These are phyloP conservation scores for Moniliophthora roreri DNA, from an alignment of 1,284 basidiomycete species.

Conservation along the genomic window DNA sequence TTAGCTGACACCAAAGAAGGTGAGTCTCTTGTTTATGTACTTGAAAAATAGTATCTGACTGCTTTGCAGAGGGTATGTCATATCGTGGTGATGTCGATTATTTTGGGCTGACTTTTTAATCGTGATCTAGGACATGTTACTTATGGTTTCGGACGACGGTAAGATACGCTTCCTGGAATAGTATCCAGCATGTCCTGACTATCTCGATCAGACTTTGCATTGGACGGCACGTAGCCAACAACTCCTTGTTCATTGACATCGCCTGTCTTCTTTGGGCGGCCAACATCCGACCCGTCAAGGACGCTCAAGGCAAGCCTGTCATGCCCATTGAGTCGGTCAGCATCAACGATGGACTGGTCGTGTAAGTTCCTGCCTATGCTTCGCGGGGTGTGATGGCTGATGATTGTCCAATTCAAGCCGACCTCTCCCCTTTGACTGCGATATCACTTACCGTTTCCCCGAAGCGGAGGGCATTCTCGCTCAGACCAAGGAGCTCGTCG, in stretches of 20 bases:
- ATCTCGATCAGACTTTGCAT: neutral
- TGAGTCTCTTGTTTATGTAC: too few relatives aligned
- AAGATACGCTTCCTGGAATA: neutral
- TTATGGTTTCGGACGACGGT: conserved; percentile 32
- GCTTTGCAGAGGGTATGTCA: too few relatives aligned
- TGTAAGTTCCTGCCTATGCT: neutral
- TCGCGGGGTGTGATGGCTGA: too few relatives aligned
- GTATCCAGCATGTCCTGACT: neutral
- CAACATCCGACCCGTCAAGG: neutral
- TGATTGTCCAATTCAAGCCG: neutral
- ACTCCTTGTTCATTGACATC: conserved; percentile 1
- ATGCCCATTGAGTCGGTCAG: neutral
- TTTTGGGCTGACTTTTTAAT: too few relatives aligned
- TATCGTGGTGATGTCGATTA: too few relatives aligned
- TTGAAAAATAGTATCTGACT: conserved; percentile 8
- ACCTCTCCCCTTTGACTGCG: neutral
- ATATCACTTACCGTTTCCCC: neutral
- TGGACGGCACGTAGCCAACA: neutral
- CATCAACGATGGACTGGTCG: conserved; percentile 1
- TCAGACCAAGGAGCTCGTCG: too few relatives aligned
- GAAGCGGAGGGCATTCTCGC: neutral
- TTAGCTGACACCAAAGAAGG: too few relatives aligned
- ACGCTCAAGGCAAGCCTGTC: neutral
- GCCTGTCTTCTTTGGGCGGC: conserved; percentile 4
- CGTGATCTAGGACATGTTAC: conserved; percentile 18